phyloP scores from a whole-genome alignment of 495 filamentous ascomycete genomes.

The Monascus purpureus region DNA sequence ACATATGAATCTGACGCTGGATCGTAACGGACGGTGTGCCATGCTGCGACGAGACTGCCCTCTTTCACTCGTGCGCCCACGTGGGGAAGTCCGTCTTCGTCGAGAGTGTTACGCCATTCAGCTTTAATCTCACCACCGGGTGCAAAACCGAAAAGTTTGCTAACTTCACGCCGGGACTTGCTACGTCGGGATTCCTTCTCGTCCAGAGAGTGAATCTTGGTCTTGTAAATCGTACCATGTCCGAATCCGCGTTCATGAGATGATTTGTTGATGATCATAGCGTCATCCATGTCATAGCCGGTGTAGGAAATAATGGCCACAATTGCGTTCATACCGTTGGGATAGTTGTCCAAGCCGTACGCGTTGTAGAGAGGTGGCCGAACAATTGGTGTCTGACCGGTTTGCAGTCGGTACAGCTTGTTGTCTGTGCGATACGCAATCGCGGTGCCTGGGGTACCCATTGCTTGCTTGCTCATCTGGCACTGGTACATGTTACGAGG shows the following conservation, averaged over 20 bases:
- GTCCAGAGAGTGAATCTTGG: conserved; percentile 70
- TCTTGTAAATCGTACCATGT: conserved; percentile 94
- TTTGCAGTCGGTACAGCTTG: conserved; percentile 89
- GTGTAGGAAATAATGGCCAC: conserved; percentile 98
- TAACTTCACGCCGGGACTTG: conserved; percentile 40
- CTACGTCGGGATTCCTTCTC: conserved; percentile 49
- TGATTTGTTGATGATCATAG: conserved; percentile 99
- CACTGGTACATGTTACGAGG: conserved; percentile 99
- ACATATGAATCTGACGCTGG: conserved; percentile 41
- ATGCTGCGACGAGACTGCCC: conserved; percentile 76
- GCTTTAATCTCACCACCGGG: conserved; percentile 52
- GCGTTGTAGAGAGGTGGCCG: conserved; percentile 84
- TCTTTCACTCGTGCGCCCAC: conserved; percentile 62
- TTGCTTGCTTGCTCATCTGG: conserved; percentile 98
- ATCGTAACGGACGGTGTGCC: conserved; percentile 73
- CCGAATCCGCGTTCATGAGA: conserved; percentile 95
- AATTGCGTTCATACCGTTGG: conserved; percentile 91
- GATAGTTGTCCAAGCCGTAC: conserved; percentile 96
- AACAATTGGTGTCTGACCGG: conserved; percentile 89
- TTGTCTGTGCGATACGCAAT: conserved; percentile 86
- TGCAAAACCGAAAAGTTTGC: conserved; percentile 75
- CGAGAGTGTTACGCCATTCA: conserved; percentile 52
- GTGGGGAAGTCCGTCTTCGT: conserved; percentile 74
- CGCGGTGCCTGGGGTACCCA: conserved; percentile 90
- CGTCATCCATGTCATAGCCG: conserved; percentile 99